Base-by-base conservation (phyloP, 371 early-diverging fungal genomes). In the Mortierella sp. region DNA sequence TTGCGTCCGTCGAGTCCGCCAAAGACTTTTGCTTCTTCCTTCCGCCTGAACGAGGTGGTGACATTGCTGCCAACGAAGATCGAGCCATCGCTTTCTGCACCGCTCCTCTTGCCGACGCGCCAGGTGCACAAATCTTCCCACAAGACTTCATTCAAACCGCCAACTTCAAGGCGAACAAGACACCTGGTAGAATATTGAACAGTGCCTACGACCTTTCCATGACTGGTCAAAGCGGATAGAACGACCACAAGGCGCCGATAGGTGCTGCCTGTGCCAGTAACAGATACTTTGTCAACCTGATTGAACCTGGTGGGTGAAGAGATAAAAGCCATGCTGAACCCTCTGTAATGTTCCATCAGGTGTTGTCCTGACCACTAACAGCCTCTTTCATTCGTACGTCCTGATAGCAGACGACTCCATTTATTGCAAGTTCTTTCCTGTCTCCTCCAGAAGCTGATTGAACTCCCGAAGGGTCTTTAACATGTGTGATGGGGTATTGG, bases 31-130 rank as follows among this genome's bases (percentile, higher is more conserved):
- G 87, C 61, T 64, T 83, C 8, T 86, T 86, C 50, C 66, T 89
- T 31, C 89, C 89, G 4, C 65, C 86, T 74, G 31, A 71, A 68
- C n/a, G 50, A 55, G 10, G 67, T 0, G 81, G 81, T 13, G 64
- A 56, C 55, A 87, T 87, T 58, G 56, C 83, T 7, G 79, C 34
- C 12, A 81, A 80, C 28, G 89, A 87, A 70, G 76, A 69, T 61
- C 60, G 78, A 43, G 87, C 83, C 50, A 55, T 83, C 24, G 81
- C 82, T 1, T 86, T 82, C 64, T 89, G 89, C 68, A 80, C 80
- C 43, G 81, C 76, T 8, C 68, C 55, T 7, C 63, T 68, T 13
- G 24, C 49, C 2, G 5, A 54, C 7, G 85, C 65, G 0, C 71
- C 80, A 2, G 80, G 71, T 5, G 80, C 72, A 10, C 39, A 64